A percentile compares a stretch with the other conserved stretches of the same genome.
Conservation (phyloP, 2,329 filamentous ascomycete genomes). For the Monosporascus ibericus region DNA sequence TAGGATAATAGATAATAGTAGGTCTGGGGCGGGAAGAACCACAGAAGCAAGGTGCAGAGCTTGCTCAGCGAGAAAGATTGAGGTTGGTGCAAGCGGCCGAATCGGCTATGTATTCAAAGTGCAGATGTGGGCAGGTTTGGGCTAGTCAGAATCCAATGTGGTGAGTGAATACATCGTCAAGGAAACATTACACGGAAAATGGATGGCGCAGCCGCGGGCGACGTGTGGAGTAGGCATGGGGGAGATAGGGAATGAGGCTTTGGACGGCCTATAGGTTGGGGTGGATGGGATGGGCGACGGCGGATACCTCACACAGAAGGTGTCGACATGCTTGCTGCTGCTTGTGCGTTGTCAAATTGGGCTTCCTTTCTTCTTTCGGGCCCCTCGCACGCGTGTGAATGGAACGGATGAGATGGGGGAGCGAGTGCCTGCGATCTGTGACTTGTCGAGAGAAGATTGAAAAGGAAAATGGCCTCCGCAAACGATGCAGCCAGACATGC, state of each 20-base stretch:
- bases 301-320: not conserved
- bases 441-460: not conserved
- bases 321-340: not conserved
- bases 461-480: not conserved
- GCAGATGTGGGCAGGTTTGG: not conserved
- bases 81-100: conserved; percentile 12
- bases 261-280: conserved; percentile 10
- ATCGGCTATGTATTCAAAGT: conserved; percentile 1
- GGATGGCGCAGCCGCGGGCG: not conserved
- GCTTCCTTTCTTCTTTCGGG: not conserved
- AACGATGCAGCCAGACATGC: not conserved
- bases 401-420: not conserved
- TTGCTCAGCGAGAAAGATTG: not conserved
- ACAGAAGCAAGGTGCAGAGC: not conserved
- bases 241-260: conserved; percentile 14
- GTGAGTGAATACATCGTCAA: not conserved
- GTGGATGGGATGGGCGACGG: conserved; percentile 1
- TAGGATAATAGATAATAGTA: not conserved
- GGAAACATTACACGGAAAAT: not conserved
- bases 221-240: not conserved
- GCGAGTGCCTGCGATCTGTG: not conserved
- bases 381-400: not conserved
- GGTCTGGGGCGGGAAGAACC: not conserved
- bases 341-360: conserved; percentile 1
- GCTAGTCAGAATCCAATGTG: not conserved